Evolutionary conservation across 805 yeast genomes (phyloP).

Genomic region (Pichia sporocuriosa): DNA sequence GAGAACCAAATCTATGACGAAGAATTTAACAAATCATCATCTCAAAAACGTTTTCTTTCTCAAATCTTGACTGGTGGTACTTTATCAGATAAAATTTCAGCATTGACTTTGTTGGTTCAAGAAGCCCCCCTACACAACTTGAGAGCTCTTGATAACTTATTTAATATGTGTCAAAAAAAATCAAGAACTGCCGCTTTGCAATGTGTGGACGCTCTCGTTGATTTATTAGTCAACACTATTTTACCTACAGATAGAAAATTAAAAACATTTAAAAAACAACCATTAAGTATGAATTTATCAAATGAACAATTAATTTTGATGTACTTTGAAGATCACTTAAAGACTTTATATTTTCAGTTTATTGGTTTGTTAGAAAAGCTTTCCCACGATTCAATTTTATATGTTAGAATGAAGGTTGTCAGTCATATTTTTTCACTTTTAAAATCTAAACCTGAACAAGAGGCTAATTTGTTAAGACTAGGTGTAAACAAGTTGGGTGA

Average conservation of each 20-base stretch:
- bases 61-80: conserved; percentile 92
- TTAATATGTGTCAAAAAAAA: conserved; percentile 80
- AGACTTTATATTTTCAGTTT: conserved; percentile 66
- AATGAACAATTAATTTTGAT: conserved; percentile 59
- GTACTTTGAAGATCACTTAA: conserved; percentile 87
- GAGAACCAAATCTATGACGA: conserved; percentile 69
- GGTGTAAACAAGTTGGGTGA: conserved; percentile 96
- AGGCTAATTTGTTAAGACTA: conserved; percentile 77
- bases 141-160: conserved; percentile 73
- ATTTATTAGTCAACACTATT: conserved; percentile 76
- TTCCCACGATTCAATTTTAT: conserved; percentile 86
- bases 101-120: conserved; percentile 84
- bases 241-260: conserved; percentile 85
- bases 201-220: conserved; percentile 83
- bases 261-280: conserved; percentile 71
- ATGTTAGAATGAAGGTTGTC: conserved; percentile 73
- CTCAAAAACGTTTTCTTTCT: conserved; percentile 81
- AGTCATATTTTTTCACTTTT: conserved; percentile 74
- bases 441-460: conserved; percentile 91
- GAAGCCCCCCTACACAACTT: conserved; percentile 91
- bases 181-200: conserved; percentile 90
- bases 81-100: conserved; percentile 88
- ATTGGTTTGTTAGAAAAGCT: conserved; percentile 70
- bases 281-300: conserved; percentile 38
- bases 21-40: conserved; percentile 66